A percentile compares a stretch with the other conserved stretches of the same genome.
Evolutionary conservation across 2,329 filamentous ascomycete species (phyloP).

Genomic region (Talaromyces sp.): DNA sequence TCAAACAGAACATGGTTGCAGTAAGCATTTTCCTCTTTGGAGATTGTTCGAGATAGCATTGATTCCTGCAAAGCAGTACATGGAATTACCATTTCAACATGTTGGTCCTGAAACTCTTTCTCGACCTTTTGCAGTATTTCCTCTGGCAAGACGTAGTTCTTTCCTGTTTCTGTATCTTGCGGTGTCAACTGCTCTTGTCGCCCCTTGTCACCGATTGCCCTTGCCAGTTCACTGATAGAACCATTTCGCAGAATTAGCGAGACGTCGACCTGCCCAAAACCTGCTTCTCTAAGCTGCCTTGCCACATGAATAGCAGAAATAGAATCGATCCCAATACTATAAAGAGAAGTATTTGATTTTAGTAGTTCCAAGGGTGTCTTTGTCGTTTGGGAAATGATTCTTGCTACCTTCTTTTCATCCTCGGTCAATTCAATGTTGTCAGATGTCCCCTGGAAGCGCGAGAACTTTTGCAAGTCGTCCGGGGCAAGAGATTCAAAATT

Average conservation of each 20-base stretch:
- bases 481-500: constrained; percentile 45
- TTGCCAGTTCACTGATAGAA: constrained; percentile 58
- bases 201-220: constrained; percentile 12
- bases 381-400: constrained; percentile 50
- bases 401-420: constrained; percentile 53
- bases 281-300: constrained; percentile 46
- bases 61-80: constrained; percentile 85
- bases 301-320: constrained; percentile 71
- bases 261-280: constrained; percentile 53
- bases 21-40: constrained; percentile 52
- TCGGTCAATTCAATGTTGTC: constrained; percentile 45
- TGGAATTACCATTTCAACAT: constrained; percentile 59
- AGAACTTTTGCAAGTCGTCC: constrained; percentile 41
- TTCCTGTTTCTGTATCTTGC: neutral
- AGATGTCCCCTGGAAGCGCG: constrained; percentile 19
- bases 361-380: constrained; percentile 45
- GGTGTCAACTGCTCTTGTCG: neutral
- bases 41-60: constrained; percentile 62
- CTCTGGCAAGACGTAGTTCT: constrained; percentile 15
- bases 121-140: constrained; percentile 26
- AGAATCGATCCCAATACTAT: constrained; percentile 75
- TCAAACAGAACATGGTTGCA: constrained; percentile 66
- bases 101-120: constrained; percentile 25
- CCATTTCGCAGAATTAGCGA: constrained; percentile 65
- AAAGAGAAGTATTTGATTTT: constrained; percentile 64